Percentiles rank a stretch among this genome's conserved stretches.
phyloP scores from a whole-genome alignment of 2,329 filamentous ascomycete genomes.

The Tolypocladium ophioglossoides region DNA sequence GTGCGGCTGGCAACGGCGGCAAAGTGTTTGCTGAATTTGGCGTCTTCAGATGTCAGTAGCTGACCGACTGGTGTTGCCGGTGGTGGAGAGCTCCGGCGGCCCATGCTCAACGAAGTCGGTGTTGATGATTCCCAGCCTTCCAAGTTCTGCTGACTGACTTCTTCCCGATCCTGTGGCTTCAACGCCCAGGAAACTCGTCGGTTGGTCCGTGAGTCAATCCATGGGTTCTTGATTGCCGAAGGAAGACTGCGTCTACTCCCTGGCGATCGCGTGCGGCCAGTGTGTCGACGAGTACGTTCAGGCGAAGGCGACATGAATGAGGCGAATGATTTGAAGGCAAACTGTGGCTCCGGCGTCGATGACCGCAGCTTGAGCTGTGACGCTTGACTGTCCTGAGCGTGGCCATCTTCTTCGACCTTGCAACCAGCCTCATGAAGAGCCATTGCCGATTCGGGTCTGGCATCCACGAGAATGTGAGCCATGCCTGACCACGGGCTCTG shows the following conservation, averaged over 20 bases:
- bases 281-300: conserved; percentile 15
- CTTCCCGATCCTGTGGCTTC: conserved; percentile 2
- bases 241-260: conserved; percentile 15
- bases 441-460: not conserved
- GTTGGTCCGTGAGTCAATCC: conserved; percentile 12
- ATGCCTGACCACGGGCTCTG: conserved; percentile 13
- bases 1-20: conserved; percentile 27
- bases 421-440: not conserved
- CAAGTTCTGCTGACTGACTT: not conserved
- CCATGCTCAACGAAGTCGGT: conserved; percentile 6
- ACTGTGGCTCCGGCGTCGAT: conserved; percentile 34
- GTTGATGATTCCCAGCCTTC: not conserved
- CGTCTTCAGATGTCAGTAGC: conserved; percentile 21
- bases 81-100: conserved; percentile 30
- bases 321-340: conserved; percentile 40
- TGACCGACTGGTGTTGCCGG: conserved; percentile 24
- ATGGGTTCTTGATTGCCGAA: conserved; percentile 24
- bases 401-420: not conserved
- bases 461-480: not conserved
- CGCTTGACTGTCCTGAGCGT: not conserved
- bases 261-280: conserved; percentile 8
- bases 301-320: conserved; percentile 42
- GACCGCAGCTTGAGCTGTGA: conserved; percentile 8
- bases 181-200: conserved; percentile 27
- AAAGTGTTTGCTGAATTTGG: conserved; percentile 38